phyloP scores from a whole-genome alignment of 1,284 basidiomycete genomes.

The Leccinum angustisporum region DNA sequence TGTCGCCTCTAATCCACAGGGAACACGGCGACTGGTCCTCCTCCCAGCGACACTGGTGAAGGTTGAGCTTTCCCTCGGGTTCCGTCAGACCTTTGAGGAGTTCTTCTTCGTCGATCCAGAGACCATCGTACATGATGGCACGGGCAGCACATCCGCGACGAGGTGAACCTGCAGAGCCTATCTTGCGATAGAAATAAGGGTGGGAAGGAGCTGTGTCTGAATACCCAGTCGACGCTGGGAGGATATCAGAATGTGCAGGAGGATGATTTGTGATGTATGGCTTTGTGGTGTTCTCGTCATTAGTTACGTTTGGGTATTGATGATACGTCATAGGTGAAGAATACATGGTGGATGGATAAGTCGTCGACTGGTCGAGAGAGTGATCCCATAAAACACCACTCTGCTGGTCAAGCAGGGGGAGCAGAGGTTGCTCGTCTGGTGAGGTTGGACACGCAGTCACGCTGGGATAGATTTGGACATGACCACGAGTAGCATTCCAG shows the following conservation, averaged over 20 bases:
- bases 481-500: background rate
- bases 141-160: background rate
- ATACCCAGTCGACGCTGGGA: background rate
- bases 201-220: background rate
- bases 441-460: background rate
- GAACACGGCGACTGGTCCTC: constrained; percentile 10
- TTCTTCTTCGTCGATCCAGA: constrained; percentile 19
- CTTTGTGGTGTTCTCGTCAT: background rate
- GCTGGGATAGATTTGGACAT: background rate
- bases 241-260: background rate
- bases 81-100: constrained; percentile 7
- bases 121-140: constrained; percentile 6
- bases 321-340: background rate
- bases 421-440: background rate
- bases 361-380: background rate
- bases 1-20: constrained; percentile 23
- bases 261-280: background rate
- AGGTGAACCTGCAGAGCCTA: background rate
- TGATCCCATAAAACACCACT: background rate
- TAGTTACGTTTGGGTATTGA: background rate
- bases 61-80: constrained; percentile 1
- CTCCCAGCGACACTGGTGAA: constrained; percentile 16
- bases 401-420: background rate
- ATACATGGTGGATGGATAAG: background rate
- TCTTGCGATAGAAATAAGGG: background rate